Evolutionary conservation across 2,329 filamentous ascomycete species (phyloP).

Genomic region (Fusarium chuoi): DNA sequence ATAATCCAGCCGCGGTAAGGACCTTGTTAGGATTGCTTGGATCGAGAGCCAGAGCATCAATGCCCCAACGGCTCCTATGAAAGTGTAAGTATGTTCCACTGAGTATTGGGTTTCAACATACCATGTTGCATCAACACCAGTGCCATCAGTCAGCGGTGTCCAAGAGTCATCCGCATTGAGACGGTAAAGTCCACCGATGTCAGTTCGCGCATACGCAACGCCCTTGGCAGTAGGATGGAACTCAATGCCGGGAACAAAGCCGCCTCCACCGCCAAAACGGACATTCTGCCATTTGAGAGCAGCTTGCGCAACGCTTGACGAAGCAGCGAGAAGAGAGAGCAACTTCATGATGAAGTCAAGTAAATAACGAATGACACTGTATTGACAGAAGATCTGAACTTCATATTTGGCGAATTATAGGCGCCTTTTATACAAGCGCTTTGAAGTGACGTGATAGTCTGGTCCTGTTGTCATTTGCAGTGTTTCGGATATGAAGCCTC

Average conservation of each 20-base stretch:
- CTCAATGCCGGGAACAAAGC: slow-evolving; percentile 30
- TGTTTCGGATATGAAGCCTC: slow-evolving; percentile 9
- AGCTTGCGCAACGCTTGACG: slow-evolving; percentile 5
- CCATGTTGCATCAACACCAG: slow-evolving; percentile 21
- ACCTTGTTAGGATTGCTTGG: slow-evolving; percentile 62
- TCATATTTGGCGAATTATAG: background rate
- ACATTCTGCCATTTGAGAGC: slow-evolving; percentile 35
- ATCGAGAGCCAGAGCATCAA: slow-evolving; percentile 67
- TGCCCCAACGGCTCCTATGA: slow-evolving; percentile 63
- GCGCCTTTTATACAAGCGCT: background rate
- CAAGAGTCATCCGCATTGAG: slow-evolving; percentile 35
- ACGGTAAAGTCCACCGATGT: slow-evolving; percentile 34
- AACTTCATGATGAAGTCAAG: slow-evolving; percentile 13
- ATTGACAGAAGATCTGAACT: accelerated
- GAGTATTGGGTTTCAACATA: background rate
- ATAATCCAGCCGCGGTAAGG: slow-evolving; percentile 66
- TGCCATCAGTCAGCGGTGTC: slow-evolving; percentile 29
- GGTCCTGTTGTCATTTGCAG: background rate
- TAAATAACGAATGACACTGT: background rate
- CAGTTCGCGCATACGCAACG: slow-evolving; percentile 30
- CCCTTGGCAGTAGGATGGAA: slow-evolving; percentile 34
- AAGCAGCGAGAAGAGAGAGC: slow-evolving; percentile 11
- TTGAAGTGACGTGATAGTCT: background rate
- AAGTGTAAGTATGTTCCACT: accelerated
- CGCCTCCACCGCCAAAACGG: slow-evolving; percentile 29